Evolutionary conservation across 192 early-diverging fungal genomes (phyloP).

Genomic region (Podila minutissima): DNA sequence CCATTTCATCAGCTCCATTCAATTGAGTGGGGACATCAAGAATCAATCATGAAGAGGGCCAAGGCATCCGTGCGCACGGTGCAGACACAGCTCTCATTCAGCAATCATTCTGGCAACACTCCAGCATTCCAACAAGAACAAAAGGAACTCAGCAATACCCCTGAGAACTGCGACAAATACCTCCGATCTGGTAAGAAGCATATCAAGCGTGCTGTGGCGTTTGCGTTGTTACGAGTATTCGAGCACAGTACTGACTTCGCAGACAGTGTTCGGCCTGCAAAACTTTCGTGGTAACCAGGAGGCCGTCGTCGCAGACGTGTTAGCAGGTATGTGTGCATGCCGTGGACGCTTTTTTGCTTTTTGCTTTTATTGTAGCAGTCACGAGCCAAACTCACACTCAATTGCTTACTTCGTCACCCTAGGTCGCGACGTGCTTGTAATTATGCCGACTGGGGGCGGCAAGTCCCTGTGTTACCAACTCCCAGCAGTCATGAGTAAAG

Average conservation of each 20-base stretch:
- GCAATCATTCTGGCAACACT: slow-evolving; percentile 33
- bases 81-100: slow-evolving; percentile 32
- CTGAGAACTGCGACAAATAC: slow-evolving; percentile 9
- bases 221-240: neutral
- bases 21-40: neutral
- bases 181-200: slow-evolving; percentile 26
- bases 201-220: neutral
- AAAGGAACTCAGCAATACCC: slow-evolving; percentile 7
- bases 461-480: slow-evolving; percentile 97
- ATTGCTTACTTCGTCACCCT: neutral
- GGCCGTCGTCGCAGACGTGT: slow-evolving; percentile 12
- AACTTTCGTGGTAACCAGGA: slow-evolving; percentile 37
- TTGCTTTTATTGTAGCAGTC: neutral
- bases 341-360: neutral
- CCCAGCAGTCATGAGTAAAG: slow-evolving; percentile 81
- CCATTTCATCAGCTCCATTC: neutral
- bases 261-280: slow-evolving; percentile 23
- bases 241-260: too few species aligned
- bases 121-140: slow-evolving; percentile 9
- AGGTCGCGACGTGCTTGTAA: slow-evolving; percentile 89
- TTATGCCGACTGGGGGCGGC: slow-evolving; percentile 99
- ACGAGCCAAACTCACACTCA: neutral
- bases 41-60: neutral
- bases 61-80: neutral
- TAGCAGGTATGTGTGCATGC: slow-evolving; percentile 18